These are phyloP conservation scores for Aspergillus nanangensis DNA, from an alignment of 495 filamentous ascomycete genomes.

Conservation along the genomic window DNA sequence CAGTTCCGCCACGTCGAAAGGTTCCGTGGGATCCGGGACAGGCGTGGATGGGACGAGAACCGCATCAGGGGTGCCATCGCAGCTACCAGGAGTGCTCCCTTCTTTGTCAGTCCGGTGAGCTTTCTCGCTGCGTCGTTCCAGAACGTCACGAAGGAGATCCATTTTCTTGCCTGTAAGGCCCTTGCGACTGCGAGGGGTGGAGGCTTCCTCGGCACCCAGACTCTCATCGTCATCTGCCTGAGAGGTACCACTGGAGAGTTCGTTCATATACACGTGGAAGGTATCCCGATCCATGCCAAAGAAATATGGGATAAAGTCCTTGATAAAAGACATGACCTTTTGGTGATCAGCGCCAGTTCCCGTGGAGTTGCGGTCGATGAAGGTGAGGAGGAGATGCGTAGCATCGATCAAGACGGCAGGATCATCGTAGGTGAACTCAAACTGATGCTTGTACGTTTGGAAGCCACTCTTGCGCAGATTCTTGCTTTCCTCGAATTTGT, in stretches of 20 bases:
- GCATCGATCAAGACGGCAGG: constrained; percentile 76
- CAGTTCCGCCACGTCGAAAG: constrained; percentile 40
- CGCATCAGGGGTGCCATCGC: constrained; percentile 80
- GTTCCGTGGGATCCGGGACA: constrained; percentile 42
- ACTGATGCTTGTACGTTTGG: constrained; percentile 64
- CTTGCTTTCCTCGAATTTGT: constrained; percentile 80
- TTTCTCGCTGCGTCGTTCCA: constrained; percentile 70
- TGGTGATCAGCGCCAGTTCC: constrained; percentile 68
- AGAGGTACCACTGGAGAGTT: constrained; percentile 57
- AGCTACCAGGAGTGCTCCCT: constrained; percentile 69
- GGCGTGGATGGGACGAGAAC: constrained; percentile 51
- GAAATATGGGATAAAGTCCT: constrained; percentile 83
- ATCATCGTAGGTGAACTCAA: constrained; percentile 68
- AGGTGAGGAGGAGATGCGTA: constrained; percentile 72
- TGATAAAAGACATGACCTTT: constrained; percentile 76
- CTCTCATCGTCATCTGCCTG: constrained; percentile 69
- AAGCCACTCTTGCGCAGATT: constrained; percentile 57
- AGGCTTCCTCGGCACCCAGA: constrained; percentile 42
- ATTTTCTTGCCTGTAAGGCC: constrained; percentile 66
- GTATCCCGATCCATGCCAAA: constrained; percentile 76
- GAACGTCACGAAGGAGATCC: constrained; percentile 78
- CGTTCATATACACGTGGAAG: constrained; percentile 72
- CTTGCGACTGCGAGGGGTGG: constrained; percentile 52
- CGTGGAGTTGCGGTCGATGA: constrained; percentile 61
- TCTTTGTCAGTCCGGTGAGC: constrained; percentile 64